Conservation (phyloP, 2,329 filamentous ascomycete genomes). For the Fusarium verrucosum region DNA sequence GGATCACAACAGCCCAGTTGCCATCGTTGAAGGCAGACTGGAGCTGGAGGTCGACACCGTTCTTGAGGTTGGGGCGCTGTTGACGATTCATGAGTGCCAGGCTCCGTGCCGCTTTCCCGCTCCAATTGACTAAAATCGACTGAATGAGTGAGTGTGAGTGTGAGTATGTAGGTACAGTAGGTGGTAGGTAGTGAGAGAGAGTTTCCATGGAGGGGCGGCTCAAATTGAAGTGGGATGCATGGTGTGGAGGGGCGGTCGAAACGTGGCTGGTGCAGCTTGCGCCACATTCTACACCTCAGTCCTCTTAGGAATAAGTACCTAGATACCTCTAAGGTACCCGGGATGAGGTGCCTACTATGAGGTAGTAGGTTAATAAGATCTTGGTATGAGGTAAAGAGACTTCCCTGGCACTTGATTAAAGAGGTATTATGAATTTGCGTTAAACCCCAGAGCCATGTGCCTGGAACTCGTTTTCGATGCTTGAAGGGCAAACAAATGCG, state of each 20-base stretch:
- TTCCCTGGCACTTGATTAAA: too few relatives aligned
- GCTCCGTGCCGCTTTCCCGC: slow-evolving; percentile 13
- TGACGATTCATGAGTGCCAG: slow-evolving; percentile 47
- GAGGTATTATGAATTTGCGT: too few relatives aligned
- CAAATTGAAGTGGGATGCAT: slow-evolving; percentile 37
- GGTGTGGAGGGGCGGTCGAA: slow-evolving; percentile 25
- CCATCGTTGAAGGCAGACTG: slow-evolving; percentile 64
- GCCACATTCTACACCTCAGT: slow-evolving; percentile 1
- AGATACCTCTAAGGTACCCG: too few relatives aligned
- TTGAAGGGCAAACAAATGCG: too few relatives aligned
- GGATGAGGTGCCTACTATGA: too few relatives aligned
- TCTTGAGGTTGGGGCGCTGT: slow-evolving; percentile 54
- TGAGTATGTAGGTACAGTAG: too few relatives aligned
- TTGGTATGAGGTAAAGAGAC: too few relatives aligned
- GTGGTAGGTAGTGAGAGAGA: slow-evolving; percentile 26
- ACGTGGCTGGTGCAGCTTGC: slow-evolving; percentile 13
- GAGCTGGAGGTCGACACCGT: slow-evolving; percentile 63
- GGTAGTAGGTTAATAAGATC: too few relatives aligned
- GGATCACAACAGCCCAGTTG: slow-evolving; percentile 62
- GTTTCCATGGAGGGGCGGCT: slow-evolving; percentile 40
- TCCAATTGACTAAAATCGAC: slow-evolving; percentile 18
- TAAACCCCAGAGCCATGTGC: too few relatives aligned
- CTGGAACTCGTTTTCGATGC: too few relatives aligned
- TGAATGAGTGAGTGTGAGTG: slow-evolving; percentile 22
- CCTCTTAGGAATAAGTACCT: too few relatives aligned